phyloP scores from a whole-genome alignment of 306 rosid genomes.

The Prunus mira region DNA sequence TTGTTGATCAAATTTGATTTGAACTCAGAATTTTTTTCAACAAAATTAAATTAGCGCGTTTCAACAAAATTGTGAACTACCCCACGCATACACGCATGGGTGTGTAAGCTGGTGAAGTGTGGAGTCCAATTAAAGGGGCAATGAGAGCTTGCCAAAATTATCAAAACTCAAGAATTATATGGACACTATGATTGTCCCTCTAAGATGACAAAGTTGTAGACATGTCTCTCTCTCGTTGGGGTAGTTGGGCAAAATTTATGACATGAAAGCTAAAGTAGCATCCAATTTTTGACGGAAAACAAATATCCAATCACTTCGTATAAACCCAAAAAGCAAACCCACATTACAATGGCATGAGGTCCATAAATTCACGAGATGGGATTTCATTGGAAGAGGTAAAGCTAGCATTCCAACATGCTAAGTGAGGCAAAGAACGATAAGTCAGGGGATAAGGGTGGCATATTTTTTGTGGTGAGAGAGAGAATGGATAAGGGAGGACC shows the following conservation, averaged over 20 bases:
- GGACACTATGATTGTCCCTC: background rate
- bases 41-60: too few species aligned
- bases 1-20: too few species aligned
- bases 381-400: too few species aligned
- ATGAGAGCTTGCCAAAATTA: background rate
- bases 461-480: slow-evolving; percentile 5
- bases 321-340: background rate
- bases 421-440: slow-evolving; percentile 9
- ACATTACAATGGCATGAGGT: slow-evolving; percentile 2
- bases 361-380: too few species aligned
- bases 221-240: background rate
- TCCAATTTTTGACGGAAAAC: background rate
- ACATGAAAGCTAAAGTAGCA: background rate
- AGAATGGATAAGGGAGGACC: slow-evolving; percentile 7
- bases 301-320: background rate
- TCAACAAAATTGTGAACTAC: too few species aligned
- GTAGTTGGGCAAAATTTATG: background rate
- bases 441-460: background rate
- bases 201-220: background rate
- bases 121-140: background rate
- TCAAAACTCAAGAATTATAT: background rate
- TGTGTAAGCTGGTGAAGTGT: background rate
- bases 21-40: too few species aligned
- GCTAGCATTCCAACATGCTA: background rate
- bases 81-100: background rate